These are phyloP conservation scores for Zea mays DNA, from an alignment of 176 grass and related monocot genomes.

Conservation along the genomic window DNA sequence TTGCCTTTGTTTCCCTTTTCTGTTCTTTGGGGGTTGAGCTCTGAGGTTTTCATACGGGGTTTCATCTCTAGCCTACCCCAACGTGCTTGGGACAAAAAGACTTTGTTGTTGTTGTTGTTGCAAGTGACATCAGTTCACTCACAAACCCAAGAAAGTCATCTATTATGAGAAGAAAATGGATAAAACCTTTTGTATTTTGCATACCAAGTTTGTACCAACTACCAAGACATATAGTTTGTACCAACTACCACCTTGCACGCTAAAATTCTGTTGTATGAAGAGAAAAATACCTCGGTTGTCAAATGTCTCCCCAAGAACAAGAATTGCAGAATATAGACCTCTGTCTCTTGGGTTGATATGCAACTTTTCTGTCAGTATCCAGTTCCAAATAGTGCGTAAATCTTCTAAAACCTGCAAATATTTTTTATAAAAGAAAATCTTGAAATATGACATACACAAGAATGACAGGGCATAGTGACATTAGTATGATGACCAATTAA, in stretches of 20 bases:
- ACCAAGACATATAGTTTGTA: neutral
- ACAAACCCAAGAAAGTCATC: neutral
- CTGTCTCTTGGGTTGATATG: conserved; percentile 76
- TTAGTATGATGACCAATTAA: neutral
- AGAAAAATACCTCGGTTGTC: conserved; percentile 81
- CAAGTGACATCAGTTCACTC: neutral
- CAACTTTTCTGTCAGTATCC: conserved; percentile 85
- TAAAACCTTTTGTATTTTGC: conserved; percentile 12
- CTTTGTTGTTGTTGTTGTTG: too few species aligned
- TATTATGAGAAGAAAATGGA: conserved; percentile 13
- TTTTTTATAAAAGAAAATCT: neutral
- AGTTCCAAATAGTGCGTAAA: conserved; percentile 85
- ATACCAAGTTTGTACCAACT: neutral
- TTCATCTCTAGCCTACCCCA: too few species aligned
- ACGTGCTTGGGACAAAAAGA: too few species aligned
- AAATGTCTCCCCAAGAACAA: conserved; percentile 94
- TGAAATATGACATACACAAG: conserved; percentile 20
- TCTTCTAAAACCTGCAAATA: conserved; percentile 80
- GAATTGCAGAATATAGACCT: conserved; percentile 71
- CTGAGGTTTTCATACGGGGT: too few species aligned
- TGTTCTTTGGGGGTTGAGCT: too few species aligned
- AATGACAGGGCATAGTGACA: neutral
- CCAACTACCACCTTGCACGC: neutral
- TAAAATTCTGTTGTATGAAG: conserved; percentile 30
- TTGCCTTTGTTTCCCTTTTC: too few species aligned